Evolutionary conservation across 2,329 filamentous ascomycete genomes (phyloP), one percentile per base, ranked within the genome.

Genomic region (Thermomyces lanuginosus): DNA sequence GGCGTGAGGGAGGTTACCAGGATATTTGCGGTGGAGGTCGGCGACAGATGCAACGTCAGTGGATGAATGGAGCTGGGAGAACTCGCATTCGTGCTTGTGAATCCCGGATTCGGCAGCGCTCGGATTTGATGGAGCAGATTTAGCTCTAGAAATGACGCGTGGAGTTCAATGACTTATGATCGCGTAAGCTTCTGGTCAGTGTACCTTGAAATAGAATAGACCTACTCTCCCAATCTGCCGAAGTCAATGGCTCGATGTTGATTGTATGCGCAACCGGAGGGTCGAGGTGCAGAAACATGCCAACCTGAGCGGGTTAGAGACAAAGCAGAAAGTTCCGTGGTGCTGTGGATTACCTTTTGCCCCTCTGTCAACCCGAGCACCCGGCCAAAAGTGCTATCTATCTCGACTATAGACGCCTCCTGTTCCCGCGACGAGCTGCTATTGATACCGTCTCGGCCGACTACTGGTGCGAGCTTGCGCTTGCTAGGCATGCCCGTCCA

Each of bases 401-500:
- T 69, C 56, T 95, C 86, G 24, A 95, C 72, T 1, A 76, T 63
- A 16, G 76, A 61, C 4, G 78, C 55, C 36, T 92, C 83, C 46
- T 83, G 78, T 34, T 89, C 80, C 43, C 73, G 66, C 8, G 55
- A 53, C 11, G 62, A 58, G n/a, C 60, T 63, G 16, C 64, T 63
- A 38, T 60, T 69, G 40, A 83, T 66, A 1, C 80, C 77, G 45
- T 89, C 78, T 39, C 76, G 72, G 30, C 70, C 66, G 15, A 89
- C 71, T 15, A 84, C 65, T 1, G 80, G 69, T 8, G 74, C 70
- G 39, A 78, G 60, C 49, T 73, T 78, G 45, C 80, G 72, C 64
- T 84, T 91, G 61, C 84, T 93, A 38, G 83, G 78, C 81, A 98
- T 91, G 41, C 89, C 89, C 7, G 89, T 93, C 89, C 89, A 98